Evolutionary conservation across 306 rosid genomes (phyloP).

Genomic region (Datisca glomerata): DNA sequence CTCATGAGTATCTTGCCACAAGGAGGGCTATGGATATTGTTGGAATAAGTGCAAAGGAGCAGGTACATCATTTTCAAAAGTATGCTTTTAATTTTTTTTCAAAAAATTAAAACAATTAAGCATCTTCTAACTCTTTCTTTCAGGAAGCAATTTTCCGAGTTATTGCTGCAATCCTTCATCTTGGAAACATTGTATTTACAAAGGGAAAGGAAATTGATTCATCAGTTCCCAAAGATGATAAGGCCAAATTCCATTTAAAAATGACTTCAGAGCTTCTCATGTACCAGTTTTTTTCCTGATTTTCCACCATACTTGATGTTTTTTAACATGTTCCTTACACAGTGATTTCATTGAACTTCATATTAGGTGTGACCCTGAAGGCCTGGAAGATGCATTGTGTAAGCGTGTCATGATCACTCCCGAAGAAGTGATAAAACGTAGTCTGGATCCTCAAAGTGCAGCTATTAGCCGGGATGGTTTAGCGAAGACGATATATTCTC

Average conservation of each 20-base stretch:
- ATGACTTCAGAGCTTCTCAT: constrained; percentile 91
- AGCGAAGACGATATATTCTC: constrained; percentile 89
- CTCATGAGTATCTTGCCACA: constrained; percentile 94
- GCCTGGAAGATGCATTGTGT: constrained; percentile 85
- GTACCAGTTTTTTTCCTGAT: constrained; percentile 25
- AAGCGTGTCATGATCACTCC: constrained; percentile 99
- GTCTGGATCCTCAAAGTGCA: constrained; percentile 97
- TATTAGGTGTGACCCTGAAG: constrained; percentile 62
- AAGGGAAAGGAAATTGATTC: constrained; percentile 92
- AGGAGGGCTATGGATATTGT: constrained; percentile 99
- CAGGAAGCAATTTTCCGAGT: constrained; percentile 99
- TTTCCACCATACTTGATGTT: constrained; percentile 11
- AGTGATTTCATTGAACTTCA: constrained; percentile 17
- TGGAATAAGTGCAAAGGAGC: constrained; percentile 85
- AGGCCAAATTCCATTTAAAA: constrained; percentile 71
- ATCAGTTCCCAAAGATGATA: constrained; percentile 86
- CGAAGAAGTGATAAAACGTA: constrained; percentile 93
- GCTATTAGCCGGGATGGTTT: constrained; percentile 79
- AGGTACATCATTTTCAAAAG: constrained; percentile 43
- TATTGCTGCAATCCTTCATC: constrained; percentile 86
- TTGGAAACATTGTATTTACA: constrained; percentile 67
- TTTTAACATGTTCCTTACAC: no score
- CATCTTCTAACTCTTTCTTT: constrained; percentile 22
- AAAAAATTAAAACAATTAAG: constrained; percentile 6
- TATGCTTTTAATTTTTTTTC: constrained; percentile 11